Conservation (phyloP, 495 filamentous ascomycete genomes). For the Lasiosphaeriaceae sp. region DNA sequence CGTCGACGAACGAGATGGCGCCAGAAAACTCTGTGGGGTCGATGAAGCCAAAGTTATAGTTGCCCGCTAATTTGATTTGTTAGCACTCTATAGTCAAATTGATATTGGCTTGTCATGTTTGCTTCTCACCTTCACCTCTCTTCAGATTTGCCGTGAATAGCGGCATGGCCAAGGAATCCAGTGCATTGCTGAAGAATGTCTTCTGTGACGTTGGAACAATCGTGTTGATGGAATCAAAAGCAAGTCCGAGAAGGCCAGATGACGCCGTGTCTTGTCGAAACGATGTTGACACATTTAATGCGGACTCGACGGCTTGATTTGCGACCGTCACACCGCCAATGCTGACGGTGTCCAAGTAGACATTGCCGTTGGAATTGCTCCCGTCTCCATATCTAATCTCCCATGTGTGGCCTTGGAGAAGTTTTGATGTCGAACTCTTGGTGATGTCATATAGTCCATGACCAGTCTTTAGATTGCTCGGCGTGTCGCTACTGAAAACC, state of each 20-base stretch:
- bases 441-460: constrained; percentile 53
- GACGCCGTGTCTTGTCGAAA: constrained; percentile 63
- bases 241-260: constrained; percentile 70
- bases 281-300: constrained; percentile 55
- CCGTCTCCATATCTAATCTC: constrained; percentile 71
- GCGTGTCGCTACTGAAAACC: constrained; percentile 50
- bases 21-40: constrained; percentile 53
- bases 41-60: constrained; percentile 32
- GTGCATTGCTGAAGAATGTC: constrained; percentile 76
- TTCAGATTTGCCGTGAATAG: constrained; percentile 72
- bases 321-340: constrained; percentile 64
- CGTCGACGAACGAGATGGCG: constrained; percentile 53
- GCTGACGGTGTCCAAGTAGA: constrained; percentile 74
- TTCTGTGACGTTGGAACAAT: constrained; percentile 57
- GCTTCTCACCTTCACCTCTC: constrained; percentile 33
- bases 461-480: constrained; percentile 43
- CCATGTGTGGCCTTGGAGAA: constrained; percentile 57
- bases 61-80: constrained; percentile 35
- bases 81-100: constrained; percentile 67
- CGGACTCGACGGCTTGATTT: constrained; percentile 70
- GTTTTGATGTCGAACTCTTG: constrained; percentile 44
- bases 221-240: constrained; percentile 69
- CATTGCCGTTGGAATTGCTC: constrained; percentile 62
- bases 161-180: constrained; percentile 53
- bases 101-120: constrained; percentile 38